Conservation (phyloP, 2,329 filamentous ascomycete species). For the Aspergillus fischeri region DNA sequence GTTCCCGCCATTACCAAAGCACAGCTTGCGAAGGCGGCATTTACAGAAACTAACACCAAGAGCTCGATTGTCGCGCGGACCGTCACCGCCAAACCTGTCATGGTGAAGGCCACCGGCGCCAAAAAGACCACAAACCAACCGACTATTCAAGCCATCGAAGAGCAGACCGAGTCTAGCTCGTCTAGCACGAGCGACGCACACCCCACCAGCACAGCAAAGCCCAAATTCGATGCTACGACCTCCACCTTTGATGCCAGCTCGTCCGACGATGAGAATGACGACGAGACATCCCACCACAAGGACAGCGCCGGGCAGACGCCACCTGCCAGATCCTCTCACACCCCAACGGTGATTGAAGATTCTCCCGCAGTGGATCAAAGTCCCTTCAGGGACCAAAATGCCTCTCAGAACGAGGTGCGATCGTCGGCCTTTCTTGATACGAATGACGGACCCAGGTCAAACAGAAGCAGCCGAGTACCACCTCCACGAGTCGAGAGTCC, state of each 20-base stretch:
- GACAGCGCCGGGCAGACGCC: slow-evolving; percentile 13
- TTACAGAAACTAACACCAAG: slow-evolving; percentile 26
- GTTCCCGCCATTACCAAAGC: slow-evolving; percentile 64
- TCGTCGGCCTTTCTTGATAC: slow-evolving; percentile 14
- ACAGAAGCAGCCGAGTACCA: slow-evolving; percentile 26
- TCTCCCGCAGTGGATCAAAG: slow-evolving; percentile 22
- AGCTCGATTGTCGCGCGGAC: slow-evolving; percentile 44
- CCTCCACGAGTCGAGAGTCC: slow-evolving; percentile 36
- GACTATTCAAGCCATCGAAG: slow-evolving; percentile 17
- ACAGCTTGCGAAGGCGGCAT: slow-evolving; percentile 38
- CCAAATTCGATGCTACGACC: slow-evolving; percentile 14
- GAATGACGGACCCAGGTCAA: slow-evolving; percentile 23
- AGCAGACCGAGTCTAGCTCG: slow-evolving; percentile 11
- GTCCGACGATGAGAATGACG: slow-evolving; percentile 28
- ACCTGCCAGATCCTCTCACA: slow-evolving; percentile 20
- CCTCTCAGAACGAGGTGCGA: slow-evolving; percentile 16
- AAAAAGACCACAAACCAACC: slow-evolving; percentile 23
- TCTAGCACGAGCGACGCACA: slow-evolving; percentile 13
- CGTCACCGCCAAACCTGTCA: slow-evolving; percentile 42
- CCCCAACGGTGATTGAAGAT: slow-evolving; percentile 28
- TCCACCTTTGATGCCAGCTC: slow-evolving; percentile 33
- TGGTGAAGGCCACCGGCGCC: slow-evolving; percentile 36
- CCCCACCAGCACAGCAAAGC: slow-evolving; percentile 12
- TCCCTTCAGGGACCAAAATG: slow-evolving; percentile 27
- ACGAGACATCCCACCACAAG: slow-evolving; percentile 8